Conservation (phyloP, 176 grass and related monocot species). For the Lolium rigidum region DNA sequence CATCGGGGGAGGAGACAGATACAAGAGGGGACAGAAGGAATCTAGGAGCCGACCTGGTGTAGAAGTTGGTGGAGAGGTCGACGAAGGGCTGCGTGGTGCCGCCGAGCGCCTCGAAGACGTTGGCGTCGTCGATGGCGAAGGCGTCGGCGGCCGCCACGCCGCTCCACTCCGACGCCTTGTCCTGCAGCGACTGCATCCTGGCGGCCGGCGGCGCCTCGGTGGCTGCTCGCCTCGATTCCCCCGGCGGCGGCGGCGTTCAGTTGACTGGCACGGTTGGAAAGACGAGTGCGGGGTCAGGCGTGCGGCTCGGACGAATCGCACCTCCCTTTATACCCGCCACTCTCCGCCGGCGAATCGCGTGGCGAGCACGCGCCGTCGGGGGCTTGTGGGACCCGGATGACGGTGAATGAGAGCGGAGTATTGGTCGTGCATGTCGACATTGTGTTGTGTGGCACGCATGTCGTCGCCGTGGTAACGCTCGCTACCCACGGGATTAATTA, state of each 20-base stretch:
- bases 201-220: background rate
- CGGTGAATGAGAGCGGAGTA: background rate
- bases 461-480: background rate
- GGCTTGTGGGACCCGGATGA: background rate
- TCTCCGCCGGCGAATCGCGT: constrained; percentile 22
- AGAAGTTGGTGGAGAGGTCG: constrained; percentile 96
- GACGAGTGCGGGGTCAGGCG: background rate
- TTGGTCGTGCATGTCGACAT: constrained; percentile 27
- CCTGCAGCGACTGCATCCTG: constrained; percentile 83
- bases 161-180: constrained; percentile 96
- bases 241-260: background rate
- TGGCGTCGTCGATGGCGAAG: constrained; percentile 83
- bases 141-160: constrained; percentile 78
- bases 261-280: background rate
- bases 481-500: background rate
- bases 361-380: background rate
- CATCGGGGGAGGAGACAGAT: background rate
- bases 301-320: background rate
- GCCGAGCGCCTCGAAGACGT: constrained; percentile 85
- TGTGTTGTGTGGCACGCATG: background rate
- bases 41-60: constrained; percentile 62
- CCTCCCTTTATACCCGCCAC: background rate
- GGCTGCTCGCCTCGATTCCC: background rate
- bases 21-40: background rate
- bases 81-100: constrained; percentile 83